Percentiles rank a stretch among this genome's conserved stretches.
Conservation (phyloP, 176 grass and related monocot genomes). For the Pontederia paniculata region DNA sequence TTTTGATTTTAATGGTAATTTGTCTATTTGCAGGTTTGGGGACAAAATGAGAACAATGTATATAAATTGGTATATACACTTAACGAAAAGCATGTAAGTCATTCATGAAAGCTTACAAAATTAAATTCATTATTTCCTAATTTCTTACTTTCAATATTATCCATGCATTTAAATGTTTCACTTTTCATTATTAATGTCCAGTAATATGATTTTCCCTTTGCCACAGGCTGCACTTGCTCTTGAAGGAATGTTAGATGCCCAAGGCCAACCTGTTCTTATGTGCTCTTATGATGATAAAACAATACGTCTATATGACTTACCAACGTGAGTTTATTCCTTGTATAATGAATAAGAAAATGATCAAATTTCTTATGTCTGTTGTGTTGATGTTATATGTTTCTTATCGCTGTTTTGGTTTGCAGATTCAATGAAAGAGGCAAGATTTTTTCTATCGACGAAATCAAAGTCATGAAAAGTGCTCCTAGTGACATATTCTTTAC, state of each 20-base stretch:
- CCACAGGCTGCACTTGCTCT: not conserved
- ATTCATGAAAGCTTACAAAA: too few relatives aligned
- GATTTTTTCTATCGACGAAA: conserved; percentile 1
- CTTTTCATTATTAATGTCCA: not conserved
- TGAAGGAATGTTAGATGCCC: not conserved
- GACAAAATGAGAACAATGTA: not conserved
- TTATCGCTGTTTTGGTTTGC: not conserved
- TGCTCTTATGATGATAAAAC: not conserved
- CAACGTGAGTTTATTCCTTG: not conserved
- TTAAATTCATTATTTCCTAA: not conserved
- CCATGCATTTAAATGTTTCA: not conserved
- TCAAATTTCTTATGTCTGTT: not conserved
- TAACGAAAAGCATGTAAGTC: not conserved
- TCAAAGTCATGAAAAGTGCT: not conserved
- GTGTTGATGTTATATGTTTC: not conserved
- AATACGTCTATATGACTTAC: not conserved
- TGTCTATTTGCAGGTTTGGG: not conserved
- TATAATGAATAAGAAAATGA: too few relatives aligned
- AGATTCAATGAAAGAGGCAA: conserved; percentile 3
- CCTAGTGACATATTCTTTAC: conserved; percentile 2
- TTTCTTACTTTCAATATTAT: not conserved
- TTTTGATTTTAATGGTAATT: not conserved
- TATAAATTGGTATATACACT: not conserved
- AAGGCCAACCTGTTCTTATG: not conserved
- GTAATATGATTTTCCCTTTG: not conserved